These are phyloP conservation scores for Xylaria sp. DNA, from an alignment of 2,329 filamentous ascomycete genomes.

Conservation along the genomic window DNA sequence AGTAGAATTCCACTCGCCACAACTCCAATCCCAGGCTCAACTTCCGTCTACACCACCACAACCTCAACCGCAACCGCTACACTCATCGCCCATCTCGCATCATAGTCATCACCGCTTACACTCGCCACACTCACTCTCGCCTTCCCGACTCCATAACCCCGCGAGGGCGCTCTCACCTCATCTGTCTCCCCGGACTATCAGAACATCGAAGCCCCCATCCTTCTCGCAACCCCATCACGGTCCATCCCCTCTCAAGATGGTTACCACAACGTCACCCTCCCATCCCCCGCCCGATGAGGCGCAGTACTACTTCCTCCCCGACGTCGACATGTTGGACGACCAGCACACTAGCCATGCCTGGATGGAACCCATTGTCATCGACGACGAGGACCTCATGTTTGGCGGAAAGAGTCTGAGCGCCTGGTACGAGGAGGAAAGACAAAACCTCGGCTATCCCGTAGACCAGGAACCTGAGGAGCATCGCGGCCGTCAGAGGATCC, in stretches of 20 bases:
- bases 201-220: conserved; percentile 9
- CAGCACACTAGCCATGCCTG: conserved; percentile 35
- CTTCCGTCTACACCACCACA: no score
- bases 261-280: conserved; percentile 27
- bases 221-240: conserved; percentile 24
- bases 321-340: conserved; percentile 20
- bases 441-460: conserved; percentile 39
- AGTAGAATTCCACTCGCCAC: no score
- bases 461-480: conserved; percentile 37
- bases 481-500: conserved; percentile 37
- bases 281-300: conserved; percentile 27
- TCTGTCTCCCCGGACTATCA: conserved; percentile 10
- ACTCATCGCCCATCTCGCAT: no score
- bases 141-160: conserved; percentile 17
- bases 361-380: conserved; percentile 52
- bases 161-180: conserved; percentile 23
- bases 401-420: conserved; percentile 54
- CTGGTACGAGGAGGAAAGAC: conserved; percentile 56
- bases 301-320: conserved; percentile 30
- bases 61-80: no score
- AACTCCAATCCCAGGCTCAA: no score
- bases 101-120: conserved; percentile 17
- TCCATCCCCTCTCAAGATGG: conserved; percentile 34
- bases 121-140: conserved; percentile 21
- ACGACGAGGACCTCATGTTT: conserved; percentile 57